Evolutionary conservation across 2,329 filamentous ascomycete species (phyloP), one percentile per base, ranked within the genome.

Genomic region (Coniochaeta hoffmannii): DNA sequence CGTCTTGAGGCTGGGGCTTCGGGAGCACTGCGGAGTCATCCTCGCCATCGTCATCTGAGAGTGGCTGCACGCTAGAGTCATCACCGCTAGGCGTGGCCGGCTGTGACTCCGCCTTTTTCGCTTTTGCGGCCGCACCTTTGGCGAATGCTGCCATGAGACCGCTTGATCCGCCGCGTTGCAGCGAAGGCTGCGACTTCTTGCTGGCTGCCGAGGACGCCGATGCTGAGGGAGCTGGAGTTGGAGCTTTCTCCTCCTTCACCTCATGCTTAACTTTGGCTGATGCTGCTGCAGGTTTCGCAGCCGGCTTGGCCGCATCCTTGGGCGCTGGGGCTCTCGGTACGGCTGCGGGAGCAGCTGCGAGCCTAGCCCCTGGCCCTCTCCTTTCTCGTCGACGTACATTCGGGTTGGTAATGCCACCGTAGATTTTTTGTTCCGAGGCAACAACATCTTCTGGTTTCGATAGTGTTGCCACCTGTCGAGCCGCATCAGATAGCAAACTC

Each of bases 121-220:
- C 75, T 62, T 74, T 77, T 4, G 71, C 63, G 0, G 75, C 69
- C 5, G 77, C 74, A 3, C 77, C 69, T 64, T 87, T 89, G 14
- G 89, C 88, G 67, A 95, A 95, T 0, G 89, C 88, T 58, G 87
- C 86, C 77, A 94, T 90, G 26, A 95, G 82, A 57, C 82, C 81
- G 19, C 41, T 22, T 2, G 72, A 74, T 12, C 38, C 59, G 10
- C 81, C 80, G 56, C 81, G 81, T 64, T 89, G 90, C 2, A 79
- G 61, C 0, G 69, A 50, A 15, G 72, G 61, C 4, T 65, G 56
- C 3, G 66, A 54, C 52, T 74, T 76, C 63, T 77, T 79, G 10
- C 69, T 61, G 19, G 70, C 63, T 10, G 70, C 65, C n/a, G 71
- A 64, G 11, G 66, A 59, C 0, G 64, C n/a, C 1, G 64, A 34